phyloP scores from a whole-genome alignment of 73 alveolate species.

The Vitrella brassicaformis region DNA sequence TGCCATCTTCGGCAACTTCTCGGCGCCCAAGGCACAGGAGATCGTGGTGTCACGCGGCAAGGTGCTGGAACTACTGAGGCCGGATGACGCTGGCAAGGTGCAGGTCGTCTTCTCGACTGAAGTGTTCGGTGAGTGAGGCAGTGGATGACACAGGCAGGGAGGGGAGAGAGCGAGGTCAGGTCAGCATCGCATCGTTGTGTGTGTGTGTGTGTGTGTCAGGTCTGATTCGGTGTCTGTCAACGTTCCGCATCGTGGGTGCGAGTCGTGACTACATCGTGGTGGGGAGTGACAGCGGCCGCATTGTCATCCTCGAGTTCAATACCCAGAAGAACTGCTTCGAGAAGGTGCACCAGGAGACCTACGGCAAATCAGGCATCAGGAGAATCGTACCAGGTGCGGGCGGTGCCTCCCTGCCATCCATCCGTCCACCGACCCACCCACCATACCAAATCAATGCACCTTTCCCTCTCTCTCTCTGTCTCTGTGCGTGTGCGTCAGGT shows the following conservation, averaged over 20 bases:
- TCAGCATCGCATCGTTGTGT: no score
- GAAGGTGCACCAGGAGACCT: constrained; percentile 90
- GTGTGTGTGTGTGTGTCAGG: constrained; percentile 78
- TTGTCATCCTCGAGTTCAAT: constrained; percentile 69
- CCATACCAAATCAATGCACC: neutral
- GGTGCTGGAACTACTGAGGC: constrained; percentile 50
- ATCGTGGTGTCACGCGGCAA: constrained; percentile 62
- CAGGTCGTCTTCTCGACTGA: constrained; percentile 15
- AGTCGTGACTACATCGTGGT: constrained; percentile 59
- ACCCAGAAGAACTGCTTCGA: constrained; percentile 55
- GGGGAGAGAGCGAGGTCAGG: no score
- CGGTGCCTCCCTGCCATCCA: neutral
- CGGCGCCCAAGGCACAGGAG: constrained; percentile 89
- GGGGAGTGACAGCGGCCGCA: constrained; percentile 84
- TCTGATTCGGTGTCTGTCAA: constrained; percentile 66
- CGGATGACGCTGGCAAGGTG: constrained; percentile 30
- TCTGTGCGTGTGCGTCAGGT: constrained; percentile 55
- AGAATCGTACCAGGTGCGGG: constrained; percentile 61
- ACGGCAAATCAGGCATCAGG: constrained; percentile 96
- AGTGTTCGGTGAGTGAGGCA: neutral
- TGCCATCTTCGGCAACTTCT: constrained; percentile 93
- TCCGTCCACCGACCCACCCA: neutral
- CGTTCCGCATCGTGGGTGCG: constrained; percentile 84
- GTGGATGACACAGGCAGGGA: no score
- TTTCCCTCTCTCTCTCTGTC: neutral